Conservation (phyloP, 148 eudicot species). For the Camellia japonica region DNA sequence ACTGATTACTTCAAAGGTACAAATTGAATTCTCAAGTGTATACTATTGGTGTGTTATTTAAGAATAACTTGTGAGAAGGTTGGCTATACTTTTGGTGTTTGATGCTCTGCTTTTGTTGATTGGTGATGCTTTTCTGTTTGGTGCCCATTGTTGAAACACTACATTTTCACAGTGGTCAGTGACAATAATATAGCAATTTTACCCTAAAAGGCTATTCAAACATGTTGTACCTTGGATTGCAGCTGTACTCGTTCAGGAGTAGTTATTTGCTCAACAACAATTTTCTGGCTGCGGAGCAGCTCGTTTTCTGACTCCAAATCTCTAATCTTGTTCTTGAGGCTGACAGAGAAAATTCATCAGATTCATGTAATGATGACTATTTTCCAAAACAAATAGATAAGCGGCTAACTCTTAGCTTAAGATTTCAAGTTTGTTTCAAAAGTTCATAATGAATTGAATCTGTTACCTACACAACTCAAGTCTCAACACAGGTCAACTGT, state of each 20-base stretch:
- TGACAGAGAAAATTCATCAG: conserved; percentile 32
- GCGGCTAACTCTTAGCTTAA: neutral
- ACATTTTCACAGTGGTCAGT: conserved; percentile 21
- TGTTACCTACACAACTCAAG: neutral
- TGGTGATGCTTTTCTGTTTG: conserved; percentile 22
- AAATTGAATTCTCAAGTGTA: neutral
- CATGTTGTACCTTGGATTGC: conserved; percentile 33
- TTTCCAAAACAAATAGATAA: neutral
- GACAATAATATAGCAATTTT: conserved; percentile 1
- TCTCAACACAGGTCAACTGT: neutral
- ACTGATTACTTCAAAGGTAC: neutral
- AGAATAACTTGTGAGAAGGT: neutral
- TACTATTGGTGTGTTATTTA: neutral
- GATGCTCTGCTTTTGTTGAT: conserved; percentile 23
- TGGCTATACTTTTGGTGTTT: conserved; percentile 19
- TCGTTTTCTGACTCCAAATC: conserved; percentile 51
- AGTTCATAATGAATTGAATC: neutral
- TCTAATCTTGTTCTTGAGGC: conserved; percentile 46
- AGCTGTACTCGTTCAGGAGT: conserved; percentile 19
- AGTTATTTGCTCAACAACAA: conserved; percentile 33
- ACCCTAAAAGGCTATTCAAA: conserved; percentile 5
- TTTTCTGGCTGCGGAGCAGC: conserved; percentile 34
- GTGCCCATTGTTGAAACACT: conserved; percentile 41
- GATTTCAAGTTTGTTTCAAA: conserved; percentile 7
- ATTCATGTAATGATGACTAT: conserved; percentile 2